Conservation (phyloP, 352 stramenopile genomes). For the Globisporangium middletonii region DNA sequence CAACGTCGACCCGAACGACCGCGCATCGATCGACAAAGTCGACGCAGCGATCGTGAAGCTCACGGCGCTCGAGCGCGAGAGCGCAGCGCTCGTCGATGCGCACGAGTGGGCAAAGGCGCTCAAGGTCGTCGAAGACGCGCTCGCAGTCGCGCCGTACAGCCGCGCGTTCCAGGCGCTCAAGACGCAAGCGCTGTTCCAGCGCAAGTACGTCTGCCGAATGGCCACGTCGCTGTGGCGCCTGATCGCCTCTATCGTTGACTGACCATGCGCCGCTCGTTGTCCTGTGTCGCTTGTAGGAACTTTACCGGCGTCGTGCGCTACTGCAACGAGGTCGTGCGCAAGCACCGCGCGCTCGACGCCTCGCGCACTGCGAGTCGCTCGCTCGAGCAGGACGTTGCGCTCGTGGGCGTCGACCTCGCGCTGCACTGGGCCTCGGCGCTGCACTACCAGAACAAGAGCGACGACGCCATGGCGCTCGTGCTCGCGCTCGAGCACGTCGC, state of each 20-base stretch:
- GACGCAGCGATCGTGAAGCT: constrained; percentile 46
- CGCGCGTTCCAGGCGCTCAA: constrained; percentile 63
- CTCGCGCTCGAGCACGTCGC: constrained; percentile 52
- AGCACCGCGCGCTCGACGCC: constrained; percentile 26
- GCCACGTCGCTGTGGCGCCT: too few relatives aligned
- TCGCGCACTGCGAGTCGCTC: not conserved
- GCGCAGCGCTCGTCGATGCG: constrained; percentile 52
- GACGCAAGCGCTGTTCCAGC: constrained; percentile 45
- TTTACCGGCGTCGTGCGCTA: constrained; percentile 45
- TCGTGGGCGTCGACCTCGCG: constrained; percentile 61
- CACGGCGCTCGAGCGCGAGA: constrained; percentile 33
- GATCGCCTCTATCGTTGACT: too few relatives aligned
- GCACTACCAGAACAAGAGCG: constrained; percentile 69
- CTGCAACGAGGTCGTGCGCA: constrained; percentile 43
- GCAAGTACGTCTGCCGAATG: constrained; percentile 35
- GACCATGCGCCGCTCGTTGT: too few relatives aligned
- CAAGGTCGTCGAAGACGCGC: constrained; percentile 36
- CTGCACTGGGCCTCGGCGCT: constrained; percentile 47
- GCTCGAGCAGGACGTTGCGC: constrained; percentile 30
- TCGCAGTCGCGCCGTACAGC: constrained; percentile 43
- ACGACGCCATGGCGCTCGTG: constrained; percentile 51
- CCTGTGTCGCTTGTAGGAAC: constrained; percentile 24
- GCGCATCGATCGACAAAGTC: constrained; percentile 43
- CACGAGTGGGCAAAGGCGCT: constrained; percentile 44
- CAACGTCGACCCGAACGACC: constrained; percentile 30